A percentile compares a stretch with the other conserved stretches of the same genome.
Conservation (phyloP, 2,329 filamentous ascomycete genomes). For the Fusarium camptoceras region DNA sequence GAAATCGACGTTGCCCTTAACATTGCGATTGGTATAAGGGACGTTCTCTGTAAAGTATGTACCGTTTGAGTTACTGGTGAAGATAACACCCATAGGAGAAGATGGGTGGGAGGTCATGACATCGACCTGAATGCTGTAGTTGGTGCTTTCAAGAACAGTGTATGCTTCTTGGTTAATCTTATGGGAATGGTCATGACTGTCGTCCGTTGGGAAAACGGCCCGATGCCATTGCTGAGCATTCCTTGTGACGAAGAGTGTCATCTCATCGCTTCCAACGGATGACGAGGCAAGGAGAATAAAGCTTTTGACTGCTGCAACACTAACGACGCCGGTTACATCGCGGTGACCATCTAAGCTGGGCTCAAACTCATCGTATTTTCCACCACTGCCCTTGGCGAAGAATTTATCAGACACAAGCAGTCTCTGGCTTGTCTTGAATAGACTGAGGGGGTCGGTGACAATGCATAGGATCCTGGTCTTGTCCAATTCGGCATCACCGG, state of each 20-base stretch:
- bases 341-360: slow-evolving; percentile 79
- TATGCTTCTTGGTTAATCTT: slow-evolving; percentile 84
- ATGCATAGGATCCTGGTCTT: slow-evolving; percentile 83
- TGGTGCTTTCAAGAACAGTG: slow-evolving; percentile 93
- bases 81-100: slow-evolving; percentile 84
- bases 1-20: slow-evolving; percentile 85
- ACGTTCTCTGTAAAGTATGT: slow-evolving; percentile 95
- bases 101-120: slow-evolving; percentile 78
- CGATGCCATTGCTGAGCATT: slow-evolving; percentile 90
- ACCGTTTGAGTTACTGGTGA: slow-evolving; percentile 97
- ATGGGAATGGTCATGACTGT: slow-evolving; percentile 77
- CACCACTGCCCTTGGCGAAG: slow-evolving; percentile 67
- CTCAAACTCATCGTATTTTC: slow-evolving; percentile 73
- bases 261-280: slow-evolving; percentile 84
- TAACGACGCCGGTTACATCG: slow-evolving; percentile 82
- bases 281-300: slow-evolving; percentile 87
- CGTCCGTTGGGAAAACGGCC: slow-evolving; percentile 85
- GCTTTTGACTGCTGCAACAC: slow-evolving; percentile 85
- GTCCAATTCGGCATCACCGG: slow-evolving; percentile 73
- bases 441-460: slow-evolving; percentile 76
- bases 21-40: slow-evolving; percentile 90
- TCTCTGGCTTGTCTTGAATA: slow-evolving; percentile 78
- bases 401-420: slow-evolving; percentile 86
- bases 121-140: slow-evolving; percentile 97
- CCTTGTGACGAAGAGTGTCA: slow-evolving; percentile 89